A percentile compares a stretch with the other conserved stretches of the same genome.
phyloP scores from a whole-genome alignment of 495 filamentous ascomycete species.

The Tetracladium setigerum region DNA sequence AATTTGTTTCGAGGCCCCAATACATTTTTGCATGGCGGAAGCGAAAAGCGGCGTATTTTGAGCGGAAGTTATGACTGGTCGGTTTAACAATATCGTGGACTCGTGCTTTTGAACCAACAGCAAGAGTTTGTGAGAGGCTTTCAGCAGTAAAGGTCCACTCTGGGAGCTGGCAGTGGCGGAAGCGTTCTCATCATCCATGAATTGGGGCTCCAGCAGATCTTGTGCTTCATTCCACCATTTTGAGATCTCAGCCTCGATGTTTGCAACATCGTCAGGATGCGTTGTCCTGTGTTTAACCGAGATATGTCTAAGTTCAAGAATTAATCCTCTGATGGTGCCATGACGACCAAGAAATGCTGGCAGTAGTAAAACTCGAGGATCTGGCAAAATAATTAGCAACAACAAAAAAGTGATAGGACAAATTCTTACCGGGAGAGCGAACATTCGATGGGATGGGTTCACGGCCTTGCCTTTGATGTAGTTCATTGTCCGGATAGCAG shows the following conservation, averaged over 20 bases:
- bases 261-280: constrained; percentile 7
- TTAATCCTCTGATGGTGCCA: constrained; percentile 10
- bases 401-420: neutral
- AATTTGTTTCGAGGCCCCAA: constrained; percentile 13
- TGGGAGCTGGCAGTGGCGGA: neutral
- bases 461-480: neutral
- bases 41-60: constrained; percentile 4
- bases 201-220: constrained; percentile 6
- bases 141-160: neutral
- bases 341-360: constrained; percentile 4
- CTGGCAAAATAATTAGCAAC: neutral
- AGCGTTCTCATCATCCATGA: neutral
- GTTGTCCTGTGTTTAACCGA: constrained; percentile 3
- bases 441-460: neutral
- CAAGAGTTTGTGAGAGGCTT: constrained; percentile 7
- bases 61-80: constrained; percentile 10
- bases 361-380: neutral
- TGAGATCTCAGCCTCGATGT: constrained; percentile 14
- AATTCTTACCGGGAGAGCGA: neutral
- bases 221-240: constrained; percentile 13
- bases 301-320: constrained; percentile 11
- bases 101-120: constrained; percentile 13
- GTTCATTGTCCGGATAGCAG: constrained; percentile 36
- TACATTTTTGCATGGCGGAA: constrained; percentile 10
- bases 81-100: constrained; percentile 9